Conservation (phyloP, 192 early-diverging fungal genomes). For the Glomus cerebriforme region DNA sequence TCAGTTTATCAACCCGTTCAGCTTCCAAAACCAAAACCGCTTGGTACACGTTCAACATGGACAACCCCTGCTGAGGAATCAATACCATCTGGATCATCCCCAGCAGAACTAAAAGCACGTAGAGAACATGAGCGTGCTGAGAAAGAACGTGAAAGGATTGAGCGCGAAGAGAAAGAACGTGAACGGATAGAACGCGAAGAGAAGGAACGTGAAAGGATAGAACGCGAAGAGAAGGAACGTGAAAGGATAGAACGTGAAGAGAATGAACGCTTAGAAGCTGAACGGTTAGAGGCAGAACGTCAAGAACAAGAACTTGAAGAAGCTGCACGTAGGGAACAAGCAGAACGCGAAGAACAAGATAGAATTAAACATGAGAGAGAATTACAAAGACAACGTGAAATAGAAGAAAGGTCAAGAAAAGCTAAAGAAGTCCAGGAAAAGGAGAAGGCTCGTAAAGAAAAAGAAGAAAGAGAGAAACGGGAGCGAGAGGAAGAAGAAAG, state of each 20-base stretch:
- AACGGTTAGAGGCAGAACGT: constrained; percentile 31
- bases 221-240: constrained; percentile 32
- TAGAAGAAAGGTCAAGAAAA: constrained; percentile 40
- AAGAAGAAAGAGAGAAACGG: constrained; percentile 34
- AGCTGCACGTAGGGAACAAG: constrained; percentile 29
- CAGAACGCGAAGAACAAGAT: constrained; percentile 31
- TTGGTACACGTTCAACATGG: constrained; percentile 36
- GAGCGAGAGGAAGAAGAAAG: constrained; percentile 40
- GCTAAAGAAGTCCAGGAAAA: constrained; percentile 26
- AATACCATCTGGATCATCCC: constrained; percentile 33
- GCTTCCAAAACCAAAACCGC: constrained; percentile 38
- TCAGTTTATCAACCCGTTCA: constrained; percentile 44
- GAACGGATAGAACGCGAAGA: constrained; percentile 36
- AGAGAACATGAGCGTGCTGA: constrained; percentile 36
- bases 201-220: constrained; percentile 34
- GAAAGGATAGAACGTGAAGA: constrained; percentile 18
- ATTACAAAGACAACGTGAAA: constrained; percentile 37
- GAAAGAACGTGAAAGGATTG: constrained; percentile 44
- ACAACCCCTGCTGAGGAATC: constrained; percentile 17
- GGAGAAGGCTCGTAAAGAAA: constrained; percentile 38
- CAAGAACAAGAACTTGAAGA: constrained; percentile 34
- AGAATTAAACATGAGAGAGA: constrained; percentile 35
- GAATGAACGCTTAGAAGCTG: constrained; percentile 31
- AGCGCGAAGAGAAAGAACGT: constrained; percentile 30
- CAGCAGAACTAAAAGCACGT: constrained; percentile 36